phyloP scores from a whole-genome alignment of 768 basidiomycete genomes.

The Naematelia aurantialba region DNA sequence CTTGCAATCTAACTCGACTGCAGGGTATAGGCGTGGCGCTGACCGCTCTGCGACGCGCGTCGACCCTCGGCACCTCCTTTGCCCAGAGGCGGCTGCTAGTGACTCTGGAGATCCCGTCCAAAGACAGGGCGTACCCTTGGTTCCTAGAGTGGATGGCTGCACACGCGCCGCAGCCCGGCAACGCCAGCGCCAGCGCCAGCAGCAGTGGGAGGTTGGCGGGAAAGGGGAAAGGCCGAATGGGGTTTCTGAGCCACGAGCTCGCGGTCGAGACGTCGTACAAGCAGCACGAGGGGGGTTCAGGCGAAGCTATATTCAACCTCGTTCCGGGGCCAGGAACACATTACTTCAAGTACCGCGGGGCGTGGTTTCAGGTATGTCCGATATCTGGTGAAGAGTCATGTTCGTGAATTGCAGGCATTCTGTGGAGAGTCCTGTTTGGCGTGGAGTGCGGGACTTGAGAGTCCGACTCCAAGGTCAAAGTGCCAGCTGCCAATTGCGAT shows the following conservation, averaged over 20 bases:
- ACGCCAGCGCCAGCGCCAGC: slow-evolving; percentile 6
- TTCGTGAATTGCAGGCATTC: too few relatives aligned
- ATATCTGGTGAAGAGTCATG: too few relatives aligned
- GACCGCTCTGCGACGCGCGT: slow-evolving; percentile 66
- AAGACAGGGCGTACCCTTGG: slow-evolving; percentile 93
- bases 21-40: slow-evolving; percentile 89
- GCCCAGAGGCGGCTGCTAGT: slow-evolving; percentile 88
- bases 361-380: slow-evolving; percentile 79
- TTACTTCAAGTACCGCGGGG: slow-evolving; percentile 80
- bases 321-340: slow-evolving; percentile 94
- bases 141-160: slow-evolving; percentile 93
- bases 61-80: slow-evolving; percentile 65
- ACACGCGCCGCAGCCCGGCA: slow-evolving; percentile 53
- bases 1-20: background rate
- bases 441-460: too few relatives aligned
- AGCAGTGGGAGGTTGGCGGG: slow-evolving; percentile 12
- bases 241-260: slow-evolving; percentile 80
- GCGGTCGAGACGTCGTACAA: slow-evolving; percentile 86
- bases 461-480: too few relatives aligned
- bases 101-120: slow-evolving; percentile 91
- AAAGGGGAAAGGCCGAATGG: slow-evolving; percentile 48
- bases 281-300: slow-evolving; percentile 87
- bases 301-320: slow-evolving; percentile 82
- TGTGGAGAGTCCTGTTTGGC: too few relatives aligned
- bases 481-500: too few relatives aligned